These are phyloP conservation scores for Hypoxylon crocopeplum DNA, from an alignment of 495 filamentous ascomycete genomes.

Conservation along the genomic window DNA sequence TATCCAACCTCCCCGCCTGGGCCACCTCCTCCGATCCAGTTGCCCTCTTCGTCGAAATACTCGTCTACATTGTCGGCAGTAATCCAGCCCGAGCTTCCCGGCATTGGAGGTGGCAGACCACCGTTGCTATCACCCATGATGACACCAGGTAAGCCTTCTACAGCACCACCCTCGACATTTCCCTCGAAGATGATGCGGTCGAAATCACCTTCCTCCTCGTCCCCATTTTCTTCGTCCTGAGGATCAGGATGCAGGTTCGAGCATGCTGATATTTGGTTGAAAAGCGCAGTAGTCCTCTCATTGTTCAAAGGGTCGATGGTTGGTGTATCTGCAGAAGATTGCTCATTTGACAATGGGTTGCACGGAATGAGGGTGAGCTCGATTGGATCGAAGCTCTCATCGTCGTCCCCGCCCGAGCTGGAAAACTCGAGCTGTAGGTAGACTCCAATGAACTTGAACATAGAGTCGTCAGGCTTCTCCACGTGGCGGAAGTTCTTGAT, in stretches of 20 bases:
- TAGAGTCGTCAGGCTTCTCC: slow-evolving; percentile 33
- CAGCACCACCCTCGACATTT: slow-evolving; percentile 48
- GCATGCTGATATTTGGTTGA: slow-evolving; percentile 81
- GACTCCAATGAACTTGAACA: slow-evolving; percentile 50
- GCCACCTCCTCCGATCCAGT: slow-evolving; percentile 57
- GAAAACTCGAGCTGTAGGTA: slow-evolving; percentile 81
- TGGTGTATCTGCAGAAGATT: slow-evolving; percentile 10
- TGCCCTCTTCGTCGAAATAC: slow-evolving; percentile 65
- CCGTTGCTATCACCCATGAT: slow-evolving; percentile 52
- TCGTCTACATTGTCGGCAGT: slow-evolving; percentile 93
- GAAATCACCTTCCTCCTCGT: slow-evolving; percentile 56
- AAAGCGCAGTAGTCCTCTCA: slow-evolving; percentile 61
- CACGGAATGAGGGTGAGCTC: slow-evolving; percentile 77
- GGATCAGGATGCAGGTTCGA: slow-evolving; percentile 91
- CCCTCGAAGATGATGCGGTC: slow-evolving; percentile 66
- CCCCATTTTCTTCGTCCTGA: slow-evolving; percentile 56
- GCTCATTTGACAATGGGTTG: slow-evolving; percentile 16
- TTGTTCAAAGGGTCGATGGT: slow-evolving; percentile 37
- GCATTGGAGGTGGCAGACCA: slow-evolving; percentile 75
- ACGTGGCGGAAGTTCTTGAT: slow-evolving; percentile 65
- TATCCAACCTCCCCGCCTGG: slow-evolving; percentile 53
- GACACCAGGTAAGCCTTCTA: slow-evolving; percentile 57
- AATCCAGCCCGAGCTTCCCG: slow-evolving; percentile 92
- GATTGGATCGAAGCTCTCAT: slow-evolving; percentile 72
- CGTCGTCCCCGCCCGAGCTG: slow-evolving; percentile 59